Percentiles rank a stretch among this genome's conserved stretches.
phyloP scores from a whole-genome alignment of 2,329 filamentous ascomycete genomes.

The Neofusicoccum kwambonambiense region DNA sequence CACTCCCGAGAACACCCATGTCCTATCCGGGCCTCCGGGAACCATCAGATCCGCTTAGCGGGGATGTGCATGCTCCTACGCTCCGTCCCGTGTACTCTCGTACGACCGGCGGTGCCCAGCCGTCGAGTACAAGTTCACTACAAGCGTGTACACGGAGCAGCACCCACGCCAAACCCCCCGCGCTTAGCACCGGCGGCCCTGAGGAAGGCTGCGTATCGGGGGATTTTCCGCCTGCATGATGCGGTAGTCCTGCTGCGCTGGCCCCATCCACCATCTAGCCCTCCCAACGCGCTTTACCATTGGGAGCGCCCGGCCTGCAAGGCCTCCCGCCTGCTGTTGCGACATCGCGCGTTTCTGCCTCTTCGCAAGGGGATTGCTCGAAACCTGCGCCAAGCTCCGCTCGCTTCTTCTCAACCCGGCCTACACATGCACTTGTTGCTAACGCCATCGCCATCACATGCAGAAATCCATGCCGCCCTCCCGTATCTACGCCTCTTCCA shows the following conservation, averaged over 20 bases:
- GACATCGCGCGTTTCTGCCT: neutral
- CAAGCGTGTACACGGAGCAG: neutral
- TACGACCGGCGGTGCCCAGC: neutral
- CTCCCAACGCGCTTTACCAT: neutral
- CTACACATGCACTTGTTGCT: neutral
- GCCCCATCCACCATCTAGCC: constrained; percentile 4
- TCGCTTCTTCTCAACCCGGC: neutral
- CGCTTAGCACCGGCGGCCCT: neutral
- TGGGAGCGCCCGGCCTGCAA: neutral
- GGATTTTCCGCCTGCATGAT: constrained; percentile 1
- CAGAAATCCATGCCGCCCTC: constrained; percentile 16
- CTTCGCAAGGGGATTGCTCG: neutral
- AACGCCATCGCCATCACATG: constrained; percentile 1
- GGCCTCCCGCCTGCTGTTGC: neutral
- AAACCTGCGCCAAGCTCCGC: neutral
- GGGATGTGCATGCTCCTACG: too few species aligned
- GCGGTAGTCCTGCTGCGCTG: constrained; percentile 9
- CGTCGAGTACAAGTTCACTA: too few species aligned
- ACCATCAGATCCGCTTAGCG: neutral
- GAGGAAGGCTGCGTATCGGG: neutral
- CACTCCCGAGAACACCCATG: neutral
- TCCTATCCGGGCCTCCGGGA: neutral
- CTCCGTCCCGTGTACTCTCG: neutral
- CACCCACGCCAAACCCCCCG: neutral
- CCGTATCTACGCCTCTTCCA: constrained; percentile 1